phyloP scores from a whole-genome alignment of 1,284 basidiomycete species.

The Rhodotorula sp. region DNA sequence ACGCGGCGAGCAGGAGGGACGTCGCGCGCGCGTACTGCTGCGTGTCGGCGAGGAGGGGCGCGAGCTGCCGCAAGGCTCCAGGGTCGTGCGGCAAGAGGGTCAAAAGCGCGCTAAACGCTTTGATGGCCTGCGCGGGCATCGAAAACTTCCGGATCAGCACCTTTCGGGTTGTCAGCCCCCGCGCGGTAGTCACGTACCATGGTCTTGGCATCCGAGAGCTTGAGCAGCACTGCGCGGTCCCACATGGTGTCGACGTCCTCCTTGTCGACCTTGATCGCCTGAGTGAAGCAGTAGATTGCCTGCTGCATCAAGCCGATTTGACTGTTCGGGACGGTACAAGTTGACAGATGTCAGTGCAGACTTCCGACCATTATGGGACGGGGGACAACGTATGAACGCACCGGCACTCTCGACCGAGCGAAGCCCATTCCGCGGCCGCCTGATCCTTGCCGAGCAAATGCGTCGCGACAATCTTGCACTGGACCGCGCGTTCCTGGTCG shows the following conservation, averaged over 20 bases:
- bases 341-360: not conserved
- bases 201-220: conserved; percentile 67
- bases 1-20: conserved; percentile 63
- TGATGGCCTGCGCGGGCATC: conserved; percentile 60
- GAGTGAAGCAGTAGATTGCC: conserved; percentile 86
- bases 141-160: not conserved
- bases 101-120: conserved; percentile 71
- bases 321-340: conserved; percentile 50
- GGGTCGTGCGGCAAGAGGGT: conserved; percentile 76
- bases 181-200: conserved; percentile 54
- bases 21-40: conserved; percentile 65
- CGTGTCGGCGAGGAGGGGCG: conserved; percentile 71
- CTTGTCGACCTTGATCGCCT: conserved; percentile 75
- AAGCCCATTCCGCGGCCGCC: conserved; percentile 79
- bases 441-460: conserved; percentile 66
- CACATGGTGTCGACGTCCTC: conserved; percentile 80
- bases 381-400: conserved; percentile 47
- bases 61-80: conserved; percentile 72
- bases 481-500: conserved; percentile 69
- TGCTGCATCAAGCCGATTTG: conserved; percentile 72
- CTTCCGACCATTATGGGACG: not conserved
- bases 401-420: conserved; percentile 69
- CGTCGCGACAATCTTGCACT: conserved; percentile 83
- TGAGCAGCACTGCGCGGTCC: conserved; percentile 82
- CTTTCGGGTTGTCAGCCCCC: not conserved